Percentiles rank a stretch among this genome's conserved stretches.
Evolutionary conservation across 768 basidiomycete species (phyloP).

Genomic region (Kwoniella bestiolae): DNA sequence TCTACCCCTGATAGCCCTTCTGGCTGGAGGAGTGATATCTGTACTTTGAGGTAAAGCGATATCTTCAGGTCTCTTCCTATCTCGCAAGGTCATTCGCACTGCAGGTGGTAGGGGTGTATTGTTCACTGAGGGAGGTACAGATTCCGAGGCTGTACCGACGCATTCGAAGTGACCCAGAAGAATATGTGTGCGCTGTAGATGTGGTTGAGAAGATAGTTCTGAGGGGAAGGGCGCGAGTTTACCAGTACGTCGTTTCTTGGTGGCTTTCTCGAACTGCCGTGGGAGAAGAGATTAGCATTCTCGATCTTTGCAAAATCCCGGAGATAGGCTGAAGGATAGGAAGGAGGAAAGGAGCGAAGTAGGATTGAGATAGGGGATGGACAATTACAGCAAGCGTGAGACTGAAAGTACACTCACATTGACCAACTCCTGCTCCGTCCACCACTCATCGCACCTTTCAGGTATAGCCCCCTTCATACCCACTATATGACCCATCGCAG

Average conservation of each 20-base stretch:
- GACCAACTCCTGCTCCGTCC: slow-evolving; percentile 38
- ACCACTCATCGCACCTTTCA: slow-evolving; percentile 34
- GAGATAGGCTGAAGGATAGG: too few species aligned
- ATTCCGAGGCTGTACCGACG: neutral
- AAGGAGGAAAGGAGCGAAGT: too few species aligned
- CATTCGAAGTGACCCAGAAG: slow-evolving; percentile 42
- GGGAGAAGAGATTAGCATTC: neutral
- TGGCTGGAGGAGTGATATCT: slow-evolving; percentile 26
- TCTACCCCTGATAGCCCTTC: slow-evolving; percentile 24
- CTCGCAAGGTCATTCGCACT: slow-evolving; percentile 43
- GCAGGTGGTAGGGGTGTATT: slow-evolving; percentile 32
- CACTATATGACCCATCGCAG: slow-evolving; percentile 76
- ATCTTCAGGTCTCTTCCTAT: slow-evolving; percentile 31
- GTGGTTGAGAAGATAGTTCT: slow-evolving; percentile 32
- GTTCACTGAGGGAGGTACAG: slow-evolving; percentile 22
- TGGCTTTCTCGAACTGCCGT: slow-evolving; percentile 49
- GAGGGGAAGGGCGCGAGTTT: slow-evolving; percentile 43
- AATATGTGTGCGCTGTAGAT: slow-evolving; percentile 41
- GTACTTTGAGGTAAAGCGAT: slow-evolving; percentile 7
- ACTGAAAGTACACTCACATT: slow-evolving; percentile 33
- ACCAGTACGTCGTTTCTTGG: slow-evolving; percentile 50
- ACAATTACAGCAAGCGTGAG: neutral
- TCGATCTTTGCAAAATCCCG: too few species aligned
- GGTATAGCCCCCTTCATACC: slow-evolving; percentile 62
- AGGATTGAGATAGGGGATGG: too few species aligned